phyloP scores from a whole-genome alignment of 768 basidiomycete genomes.

The Termitomyces sp. region DNA sequence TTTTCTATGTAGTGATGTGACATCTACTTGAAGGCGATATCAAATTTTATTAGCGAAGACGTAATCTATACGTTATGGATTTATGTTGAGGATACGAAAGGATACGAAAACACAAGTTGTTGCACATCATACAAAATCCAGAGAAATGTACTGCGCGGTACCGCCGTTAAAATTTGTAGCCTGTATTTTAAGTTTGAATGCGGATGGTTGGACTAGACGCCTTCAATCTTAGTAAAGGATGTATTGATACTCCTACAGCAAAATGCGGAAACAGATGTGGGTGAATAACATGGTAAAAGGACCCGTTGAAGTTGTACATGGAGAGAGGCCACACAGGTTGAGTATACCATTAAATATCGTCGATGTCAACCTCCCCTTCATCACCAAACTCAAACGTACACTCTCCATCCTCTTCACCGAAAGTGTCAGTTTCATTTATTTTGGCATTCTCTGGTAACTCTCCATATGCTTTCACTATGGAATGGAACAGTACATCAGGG shows the following conservation, averaged over 20 bases:
- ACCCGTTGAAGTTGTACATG: slow-evolving; percentile 9
- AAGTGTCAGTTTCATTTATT: slow-evolving; percentile 94
- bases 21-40: neutral
- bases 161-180: neutral
- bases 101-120: neutral
- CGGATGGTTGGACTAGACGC: neutral
- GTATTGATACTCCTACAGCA: slow-evolving; percentile 11
- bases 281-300: slow-evolving; percentile 7
- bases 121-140: neutral
- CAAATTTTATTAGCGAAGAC: neutral
- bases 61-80: neutral
- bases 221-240: neutral
- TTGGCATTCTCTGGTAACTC: slow-evolving; percentile 95
- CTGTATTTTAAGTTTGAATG: neutral
- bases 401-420: slow-evolving; percentile 87
- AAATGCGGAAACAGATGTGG: slow-evolving; percentile 9
- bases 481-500: slow-evolving; percentile 3
- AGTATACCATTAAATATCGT: slow-evolving; percentile 62
- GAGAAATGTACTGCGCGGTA: neutral
- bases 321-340: neutral
- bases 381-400: slow-evolving; percentile 90
- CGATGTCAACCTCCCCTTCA: slow-evolving; percentile 84
- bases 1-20: neutral
- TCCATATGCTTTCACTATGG: slow-evolving; percentile 89
- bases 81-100: neutral